Conservation (phyloP, 2,329 filamentous ascomycete genomes). For the Calonectria naviculata region DNA sequence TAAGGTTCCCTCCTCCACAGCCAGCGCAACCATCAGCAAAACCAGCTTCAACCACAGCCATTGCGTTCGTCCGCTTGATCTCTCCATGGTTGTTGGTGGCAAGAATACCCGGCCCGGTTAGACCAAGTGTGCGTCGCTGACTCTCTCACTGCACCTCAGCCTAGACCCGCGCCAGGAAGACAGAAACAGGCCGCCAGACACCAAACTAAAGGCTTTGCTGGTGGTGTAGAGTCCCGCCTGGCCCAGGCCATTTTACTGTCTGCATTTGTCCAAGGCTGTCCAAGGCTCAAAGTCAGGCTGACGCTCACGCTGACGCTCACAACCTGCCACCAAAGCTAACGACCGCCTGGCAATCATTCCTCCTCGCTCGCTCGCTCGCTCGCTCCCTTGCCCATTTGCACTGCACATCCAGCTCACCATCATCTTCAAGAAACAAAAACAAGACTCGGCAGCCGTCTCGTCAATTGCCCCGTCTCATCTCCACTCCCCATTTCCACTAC, state of each 20-base stretch:
- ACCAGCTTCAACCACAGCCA: not conserved
- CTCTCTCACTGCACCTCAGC: not conserved
- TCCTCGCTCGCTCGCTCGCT: not conserved
- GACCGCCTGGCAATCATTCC: constrained; percentile 1
- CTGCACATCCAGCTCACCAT: not conserved
- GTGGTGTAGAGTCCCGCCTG: not conserved
- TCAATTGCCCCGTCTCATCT: constrained; percentile 18
- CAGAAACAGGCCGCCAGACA: not conserved
- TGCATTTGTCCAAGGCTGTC: constrained; percentile 14
- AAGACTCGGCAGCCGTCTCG: not conserved
- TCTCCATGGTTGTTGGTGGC: not conserved
- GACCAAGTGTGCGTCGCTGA: not conserved
- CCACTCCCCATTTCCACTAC: constrained; percentile 10
- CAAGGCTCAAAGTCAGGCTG: constrained; percentile 20
- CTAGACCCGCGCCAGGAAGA: not conserved
- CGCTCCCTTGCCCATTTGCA: not conserved
- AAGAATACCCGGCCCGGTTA: constrained; percentile 4
- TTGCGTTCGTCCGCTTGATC: not conserved
- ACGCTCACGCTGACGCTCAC: constrained; percentile 9
- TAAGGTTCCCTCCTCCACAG: constrained; percentile 5
- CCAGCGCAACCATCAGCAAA: constrained; percentile 4
- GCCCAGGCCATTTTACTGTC: constrained; percentile 3
- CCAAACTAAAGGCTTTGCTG: not conserved
- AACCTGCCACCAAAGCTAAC: constrained; percentile 2
- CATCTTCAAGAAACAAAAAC: constrained; percentile 3